These are phyloP conservation scores for Xylariaceae sp. DNA, from an alignment of 2,329 filamentous ascomycete species.

Conservation along the genomic window DNA sequence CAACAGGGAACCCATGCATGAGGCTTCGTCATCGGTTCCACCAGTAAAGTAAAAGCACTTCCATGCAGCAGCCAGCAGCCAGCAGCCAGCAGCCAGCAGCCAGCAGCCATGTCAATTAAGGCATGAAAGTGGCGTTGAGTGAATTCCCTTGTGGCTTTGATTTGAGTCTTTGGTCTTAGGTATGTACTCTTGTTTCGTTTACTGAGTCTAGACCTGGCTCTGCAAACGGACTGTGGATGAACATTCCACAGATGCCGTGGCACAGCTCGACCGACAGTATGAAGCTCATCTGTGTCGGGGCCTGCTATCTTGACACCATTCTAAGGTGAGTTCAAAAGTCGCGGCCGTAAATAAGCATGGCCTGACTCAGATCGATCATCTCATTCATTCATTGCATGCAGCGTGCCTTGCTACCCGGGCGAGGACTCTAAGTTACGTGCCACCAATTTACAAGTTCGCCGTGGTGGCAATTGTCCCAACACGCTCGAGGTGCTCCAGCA, in stretches of 20 bases:
- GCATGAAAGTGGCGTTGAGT: neutral
- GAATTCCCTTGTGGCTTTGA: neutral
- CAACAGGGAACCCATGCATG: neutral
- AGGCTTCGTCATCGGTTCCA: neutral
- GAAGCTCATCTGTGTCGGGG: slow-evolving; percentile 66
- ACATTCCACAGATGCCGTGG: slow-evolving; percentile 14
- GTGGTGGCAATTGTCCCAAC: slow-evolving; percentile 76
- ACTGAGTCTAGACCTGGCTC: slow-evolving; percentile 9
- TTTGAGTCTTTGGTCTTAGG: neutral
- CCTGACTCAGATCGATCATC: slow-evolving; percentile 15
- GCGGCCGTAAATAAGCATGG: slow-evolving; percentile 19
- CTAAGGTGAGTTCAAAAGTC: slow-evolving; percentile 63
- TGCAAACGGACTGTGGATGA: slow-evolving; percentile 7
- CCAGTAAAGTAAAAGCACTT: neutral
- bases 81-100: no score
- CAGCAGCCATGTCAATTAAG: neutral
- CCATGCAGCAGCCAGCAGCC: no score
- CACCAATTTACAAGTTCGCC: slow-evolving; percentile 57
- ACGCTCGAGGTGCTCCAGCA: slow-evolving; percentile 71
- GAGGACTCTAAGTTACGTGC: slow-evolving; percentile 77
- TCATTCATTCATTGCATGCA: slow-evolving; percentile 38
- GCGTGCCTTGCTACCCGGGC: slow-evolving; percentile 65
- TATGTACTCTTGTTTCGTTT: neutral
- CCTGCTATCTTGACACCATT: slow-evolving; percentile 73
- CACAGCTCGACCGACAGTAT: slow-evolving; percentile 44